Evolutionary conservation across 306 rosid species (phyloP), one percentile per base, ranked within the genome.

Genomic region (Delonix regia): DNA sequence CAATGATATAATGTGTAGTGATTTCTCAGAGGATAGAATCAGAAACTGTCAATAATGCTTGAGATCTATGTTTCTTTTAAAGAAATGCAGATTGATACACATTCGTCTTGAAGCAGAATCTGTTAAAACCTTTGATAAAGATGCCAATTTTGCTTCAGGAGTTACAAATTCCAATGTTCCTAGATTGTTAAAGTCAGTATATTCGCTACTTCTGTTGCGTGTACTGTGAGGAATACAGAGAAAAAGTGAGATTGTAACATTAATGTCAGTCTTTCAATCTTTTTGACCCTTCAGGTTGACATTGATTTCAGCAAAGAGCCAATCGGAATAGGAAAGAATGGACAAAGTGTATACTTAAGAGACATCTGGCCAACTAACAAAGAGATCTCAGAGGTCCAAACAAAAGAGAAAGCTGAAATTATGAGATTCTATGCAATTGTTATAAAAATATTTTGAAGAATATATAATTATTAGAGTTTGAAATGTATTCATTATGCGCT

Each of bases 341-440:
- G 86, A 15, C 82, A 60, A 15, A 41, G 28, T 45, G 85, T 86
- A 39, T 88, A 52, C 70, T 81, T 79, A 13, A 84, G 47, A 76
- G 86, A 88, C 70, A 77, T 88, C 25, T 86, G 88, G 87, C 92
- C 92, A 9, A 71, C 81, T 73, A 86, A 75, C 22, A 76, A 88
- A 74, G 88, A 86, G 74, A 79, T 88, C 25, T 72, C 83, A 18
- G 62, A 86, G 86, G 85, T 84, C 60, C 38, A 24, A 30, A 22
- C 3, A 21, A 16, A 38, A 53, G 7, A 16, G 25, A 34, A 49
- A 15, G 28, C 24, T 75, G 27, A 48, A 62, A 36, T 13, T 19
- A 25, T 2, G 15, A 75, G 18, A 30, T 75, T 11, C n/a, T 21
- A 64, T 55, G 34, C 12, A 48, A 36, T 22, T 15, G 10, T 80